A percentile compares a stretch with the other conserved stretches of the same genome.
These are phyloP conservation scores for Meira miltonrushii DNA, from an alignment of 1,284 basidiomycete genomes.

Conservation along the genomic window DNA sequence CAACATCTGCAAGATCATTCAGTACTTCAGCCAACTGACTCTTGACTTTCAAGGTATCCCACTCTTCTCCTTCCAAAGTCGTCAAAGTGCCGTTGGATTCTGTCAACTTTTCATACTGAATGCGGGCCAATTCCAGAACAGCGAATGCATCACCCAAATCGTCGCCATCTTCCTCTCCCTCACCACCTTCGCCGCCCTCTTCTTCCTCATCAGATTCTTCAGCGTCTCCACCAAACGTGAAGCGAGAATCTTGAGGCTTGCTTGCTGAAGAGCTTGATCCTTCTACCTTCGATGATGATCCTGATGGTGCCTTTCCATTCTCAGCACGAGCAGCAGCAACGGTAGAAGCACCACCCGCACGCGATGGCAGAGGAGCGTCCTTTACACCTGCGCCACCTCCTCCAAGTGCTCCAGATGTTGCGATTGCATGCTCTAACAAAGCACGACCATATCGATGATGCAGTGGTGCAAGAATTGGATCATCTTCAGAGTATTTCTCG, in stretches of 20 bases:
- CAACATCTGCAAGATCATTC: constrained; percentile 49
- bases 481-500: constrained; percentile 31
- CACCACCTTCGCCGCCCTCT: constrained; percentile 14
- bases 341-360: not conserved
- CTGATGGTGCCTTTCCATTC: not conserved
- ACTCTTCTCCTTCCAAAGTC: constrained; percentile 32
- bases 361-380: constrained; percentile 12
- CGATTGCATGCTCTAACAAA: constrained; percentile 43
- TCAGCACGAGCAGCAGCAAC: not conserved
- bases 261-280: not conserved
- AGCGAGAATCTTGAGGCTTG: constrained; percentile 22
- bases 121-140: constrained; percentile 43
- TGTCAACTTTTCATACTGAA: constrained; percentile 37
- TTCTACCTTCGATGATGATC: not conserved
- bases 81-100: constrained; percentile 16
- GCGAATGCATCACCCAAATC: constrained; percentile 45
- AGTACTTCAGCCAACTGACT: constrained; percentile 46
- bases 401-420: constrained; percentile 44
- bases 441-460: constrained; percentile 46
- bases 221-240: constrained; percentile 43
- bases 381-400: constrained; percentile 26
- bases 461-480: constrained; percentile 40
- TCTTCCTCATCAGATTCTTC: constrained; percentile 36
- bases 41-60: constrained; percentile 26
- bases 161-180: constrained; percentile 30